Evolutionary conservation across 208 protist species (phyloP).

Genomic region (Crithidia fasciculata): DNA sequence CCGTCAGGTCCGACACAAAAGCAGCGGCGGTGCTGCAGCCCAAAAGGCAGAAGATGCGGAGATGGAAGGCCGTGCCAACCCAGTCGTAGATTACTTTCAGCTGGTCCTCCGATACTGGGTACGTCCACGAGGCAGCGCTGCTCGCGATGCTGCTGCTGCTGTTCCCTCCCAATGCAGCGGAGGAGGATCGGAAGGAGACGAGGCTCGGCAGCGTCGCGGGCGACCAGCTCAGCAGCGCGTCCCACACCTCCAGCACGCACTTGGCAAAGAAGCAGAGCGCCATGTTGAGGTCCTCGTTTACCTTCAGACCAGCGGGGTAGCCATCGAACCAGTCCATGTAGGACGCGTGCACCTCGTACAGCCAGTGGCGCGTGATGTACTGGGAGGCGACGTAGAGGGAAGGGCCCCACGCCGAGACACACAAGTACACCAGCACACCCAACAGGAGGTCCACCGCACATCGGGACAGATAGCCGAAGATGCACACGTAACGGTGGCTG

Average conservation of each 20-base stretch:
- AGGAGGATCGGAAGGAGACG: constrained; percentile 16
- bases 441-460: constrained; percentile 73
- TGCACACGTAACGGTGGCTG: constrained; percentile 52
- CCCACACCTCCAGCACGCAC: constrained; percentile 73
- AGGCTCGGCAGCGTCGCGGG: constrained; percentile 29
- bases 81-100: constrained; percentile 55
- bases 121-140: not conserved
- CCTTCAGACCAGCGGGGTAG: constrained; percentile 94
- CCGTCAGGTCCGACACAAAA: constrained; percentile 79
- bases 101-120: constrained; percentile 19
- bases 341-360: constrained; percentile 81
- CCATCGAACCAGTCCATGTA: constrained; percentile 94
- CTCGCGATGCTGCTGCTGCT: not conserved
- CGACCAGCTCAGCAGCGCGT: constrained; percentile 49
- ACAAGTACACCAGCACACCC: constrained; percentile 54
- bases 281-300: constrained; percentile 92
- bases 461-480: constrained; percentile 59
- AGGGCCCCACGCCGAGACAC: constrained; percentile 52
- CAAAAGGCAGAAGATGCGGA: constrained; percentile 74
- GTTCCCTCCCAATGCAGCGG: not conserved
- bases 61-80: constrained; percentile 56
- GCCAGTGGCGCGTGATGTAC: constrained; percentile 51
- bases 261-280: constrained; percentile 84
- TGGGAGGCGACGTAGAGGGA: constrained; percentile 45
- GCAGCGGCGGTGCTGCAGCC: constrained; percentile 79